Percentiles rank a stretch among this genome's conserved stretches.
Conservation (phyloP, 345 rosid genomes). For the Turritis glabra region DNA sequence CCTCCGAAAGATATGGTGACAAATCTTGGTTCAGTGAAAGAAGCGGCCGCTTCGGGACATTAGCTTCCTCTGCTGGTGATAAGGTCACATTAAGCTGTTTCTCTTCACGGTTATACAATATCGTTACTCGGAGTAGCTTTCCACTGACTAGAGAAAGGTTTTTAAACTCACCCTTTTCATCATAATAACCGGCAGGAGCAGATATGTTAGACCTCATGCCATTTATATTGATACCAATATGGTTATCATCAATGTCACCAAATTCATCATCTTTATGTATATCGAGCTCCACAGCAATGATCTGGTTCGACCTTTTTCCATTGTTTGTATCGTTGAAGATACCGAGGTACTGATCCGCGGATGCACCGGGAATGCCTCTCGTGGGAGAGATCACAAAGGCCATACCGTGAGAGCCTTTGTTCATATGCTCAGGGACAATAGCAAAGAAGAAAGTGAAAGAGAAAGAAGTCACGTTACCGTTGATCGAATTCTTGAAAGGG, state of each 20-base stretch:
- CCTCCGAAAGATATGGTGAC: slow-evolving; percentile 39
- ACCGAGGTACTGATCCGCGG: slow-evolving; percentile 17
- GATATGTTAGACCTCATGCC: slow-evolving; percentile 40
- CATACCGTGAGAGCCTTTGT: slow-evolving; percentile 31
- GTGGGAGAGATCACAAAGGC: slow-evolving; percentile 36
- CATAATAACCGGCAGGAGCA: slow-evolving; percentile 45
- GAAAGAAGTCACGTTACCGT: background rate
- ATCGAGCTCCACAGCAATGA: slow-evolving; percentile 29
- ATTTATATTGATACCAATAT: slow-evolving; percentile 61
- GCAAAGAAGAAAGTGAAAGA: slow-evolving; percentile 25
- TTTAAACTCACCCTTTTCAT: slow-evolving; percentile 16
- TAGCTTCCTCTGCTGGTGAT: slow-evolving; percentile 24
- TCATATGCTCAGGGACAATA: background rate
- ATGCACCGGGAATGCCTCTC: slow-evolving; percentile 23
- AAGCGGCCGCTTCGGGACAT: slow-evolving; percentile 45
- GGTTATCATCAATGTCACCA: slow-evolving; percentile 44
- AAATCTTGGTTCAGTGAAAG: slow-evolving; percentile 45
- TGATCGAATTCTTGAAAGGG: background rate
- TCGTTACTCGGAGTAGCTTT: slow-evolving; percentile 47
- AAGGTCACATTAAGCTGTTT: slow-evolving; percentile 46
- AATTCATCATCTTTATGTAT: slow-evolving; percentile 24
- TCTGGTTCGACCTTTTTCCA: background rate
- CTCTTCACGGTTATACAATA: slow-evolving; percentile 43
- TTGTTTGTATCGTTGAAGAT: slow-evolving; percentile 1
- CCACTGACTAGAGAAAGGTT: slow-evolving; percentile 45